These are phyloP conservation scores for Porcisia deanei DNA, from an alignment of 208 protist species.

Conservation along the genomic window DNA sequence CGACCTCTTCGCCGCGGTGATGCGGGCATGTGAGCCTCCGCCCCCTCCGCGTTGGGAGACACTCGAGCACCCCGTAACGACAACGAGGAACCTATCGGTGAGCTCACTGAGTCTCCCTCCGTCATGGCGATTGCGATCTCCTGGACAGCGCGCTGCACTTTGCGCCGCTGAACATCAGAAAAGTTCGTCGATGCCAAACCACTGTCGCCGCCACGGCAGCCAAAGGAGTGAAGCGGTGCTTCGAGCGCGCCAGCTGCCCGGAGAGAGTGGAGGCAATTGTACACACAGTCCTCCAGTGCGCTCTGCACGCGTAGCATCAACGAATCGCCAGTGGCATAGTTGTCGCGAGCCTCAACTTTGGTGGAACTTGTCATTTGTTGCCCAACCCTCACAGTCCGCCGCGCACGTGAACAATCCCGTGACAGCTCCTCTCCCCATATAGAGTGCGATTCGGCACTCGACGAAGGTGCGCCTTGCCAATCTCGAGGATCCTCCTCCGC, in stretches of 20 bases:
- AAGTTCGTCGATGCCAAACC: background rate
- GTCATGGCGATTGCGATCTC: background rate
- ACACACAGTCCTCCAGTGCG: conserved; percentile 13
- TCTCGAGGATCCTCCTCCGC: background rate
- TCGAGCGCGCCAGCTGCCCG: conserved; percentile 13
- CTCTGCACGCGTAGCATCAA: background rate
- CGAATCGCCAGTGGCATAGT: background rate
- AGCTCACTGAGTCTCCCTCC: background rate
- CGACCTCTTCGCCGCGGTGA: background rate
- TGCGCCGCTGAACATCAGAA: conserved; percentile 7
- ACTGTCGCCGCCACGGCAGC: background rate
- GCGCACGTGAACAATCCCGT: too few species aligned
- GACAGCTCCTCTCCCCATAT: background rate
- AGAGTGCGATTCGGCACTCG: background rate
- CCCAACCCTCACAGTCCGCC: background rate
- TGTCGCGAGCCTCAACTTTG: background rate
- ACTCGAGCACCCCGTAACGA: background rate
- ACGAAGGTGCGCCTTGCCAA: too few species aligned
- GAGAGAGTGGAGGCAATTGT: conserved; percentile 21
- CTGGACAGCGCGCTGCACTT: conserved; percentile 1
- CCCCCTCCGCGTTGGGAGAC: background rate
- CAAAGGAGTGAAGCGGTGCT: background rate
- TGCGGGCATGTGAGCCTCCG: background rate
- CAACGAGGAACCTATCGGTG: background rate
- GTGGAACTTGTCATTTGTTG: background rate